Conservation (phyloP, 257 asterid genomes). For the Fraxinus pennsylvanica region DNA sequence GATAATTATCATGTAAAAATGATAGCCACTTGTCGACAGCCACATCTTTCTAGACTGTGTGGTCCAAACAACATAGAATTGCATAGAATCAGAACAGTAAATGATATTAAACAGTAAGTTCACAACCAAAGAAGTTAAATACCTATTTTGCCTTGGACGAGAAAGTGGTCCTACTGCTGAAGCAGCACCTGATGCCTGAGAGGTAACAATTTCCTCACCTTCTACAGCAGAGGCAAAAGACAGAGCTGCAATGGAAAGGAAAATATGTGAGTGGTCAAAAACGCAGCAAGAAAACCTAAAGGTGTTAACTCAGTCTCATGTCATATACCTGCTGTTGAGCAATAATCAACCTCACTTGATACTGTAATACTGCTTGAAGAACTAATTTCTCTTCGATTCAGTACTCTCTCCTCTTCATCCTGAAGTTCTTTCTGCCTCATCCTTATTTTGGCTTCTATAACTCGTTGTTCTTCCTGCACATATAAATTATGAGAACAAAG, state of each 20-base stretch:
- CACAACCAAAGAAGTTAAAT: background rate
- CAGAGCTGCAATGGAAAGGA: slow-evolving; percentile 47
- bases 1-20: background rate
- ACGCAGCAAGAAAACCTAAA: slow-evolving; percentile 13
- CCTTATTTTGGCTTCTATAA: slow-evolving; percentile 98
- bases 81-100: slow-evolving; percentile 1
- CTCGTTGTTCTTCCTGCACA: slow-evolving; percentile 91
- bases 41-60: background rate
- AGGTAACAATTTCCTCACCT: slow-evolving; percentile 56
- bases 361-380: slow-evolving; percentile 58
- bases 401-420: slow-evolving; percentile 81
- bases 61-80: background rate
- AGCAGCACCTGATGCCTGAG: slow-evolving; percentile 49
- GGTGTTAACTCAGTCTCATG: slow-evolving; percentile 2
- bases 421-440: slow-evolving; percentile 91
- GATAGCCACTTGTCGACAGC: background rate
- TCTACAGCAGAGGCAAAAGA: slow-evolving; percentile 66
- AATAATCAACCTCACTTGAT: slow-evolving; percentile 56
- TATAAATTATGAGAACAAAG: background rate
- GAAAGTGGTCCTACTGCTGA: slow-evolving; percentile 46
- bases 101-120: background rate
- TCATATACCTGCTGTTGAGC: slow-evolving; percentile 70
- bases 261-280: background rate
- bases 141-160: slow-evolving; percentile 82
- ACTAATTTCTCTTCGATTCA: slow-evolving; percentile 59